Percentiles rank a stretch among this genome's conserved stretches.
Conservation (phyloP, 1,284 basidiomycete species). For the Blastosporella zonata region DNA sequence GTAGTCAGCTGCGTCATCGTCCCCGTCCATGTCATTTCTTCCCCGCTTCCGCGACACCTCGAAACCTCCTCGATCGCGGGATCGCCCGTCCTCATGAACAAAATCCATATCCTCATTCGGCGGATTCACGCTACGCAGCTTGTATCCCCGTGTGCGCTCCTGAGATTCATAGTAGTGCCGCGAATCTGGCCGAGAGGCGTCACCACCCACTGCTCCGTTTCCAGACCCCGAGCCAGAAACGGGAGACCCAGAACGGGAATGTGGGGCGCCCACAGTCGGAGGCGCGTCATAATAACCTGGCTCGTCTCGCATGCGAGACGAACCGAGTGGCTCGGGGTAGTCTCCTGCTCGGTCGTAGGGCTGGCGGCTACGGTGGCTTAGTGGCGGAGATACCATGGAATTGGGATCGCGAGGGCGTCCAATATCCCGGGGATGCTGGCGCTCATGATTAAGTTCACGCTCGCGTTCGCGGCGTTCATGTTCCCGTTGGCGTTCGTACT, state of each 20-base stretch:
- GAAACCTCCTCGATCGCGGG: slow-evolving; percentile 28
- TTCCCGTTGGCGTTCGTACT: slow-evolving; percentile 46
- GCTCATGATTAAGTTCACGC: slow-evolving; percentile 43
- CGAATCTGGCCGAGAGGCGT: slow-evolving; percentile 46
- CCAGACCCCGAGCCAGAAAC: slow-evolving; percentile 46
- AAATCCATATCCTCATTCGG: slow-evolving; percentile 46
- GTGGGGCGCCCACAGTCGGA: slow-evolving; percentile 31
- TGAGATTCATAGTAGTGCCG: slow-evolving; percentile 44
- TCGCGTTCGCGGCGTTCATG: slow-evolving; percentile 18
- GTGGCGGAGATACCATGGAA: slow-evolving; percentile 38
- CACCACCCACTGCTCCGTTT: slow-evolving; percentile 41
- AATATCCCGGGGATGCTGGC: slow-evolving; percentile 40
- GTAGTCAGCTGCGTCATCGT: slow-evolving; percentile 39
- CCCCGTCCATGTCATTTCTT: slow-evolving; percentile 61
- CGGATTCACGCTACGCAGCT: slow-evolving; percentile 43
- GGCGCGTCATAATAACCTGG: slow-evolving; percentile 40
- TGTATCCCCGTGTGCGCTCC: slow-evolving; percentile 41
- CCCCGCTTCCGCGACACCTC: slow-evolving; percentile 50
- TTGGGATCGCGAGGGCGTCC: slow-evolving; percentile 28
- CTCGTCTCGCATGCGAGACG: slow-evolving; percentile 44
- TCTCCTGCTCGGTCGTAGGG: slow-evolving; percentile 36
- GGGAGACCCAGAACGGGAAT: slow-evolving; percentile 54
- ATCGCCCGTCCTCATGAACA: slow-evolving; percentile 47
- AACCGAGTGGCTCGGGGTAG: slow-evolving; percentile 31
- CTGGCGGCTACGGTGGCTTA: slow-evolving; percentile 35